Conservation (phyloP, 768 basidiomycete species). For the Coprinopsis sp. region DNA sequence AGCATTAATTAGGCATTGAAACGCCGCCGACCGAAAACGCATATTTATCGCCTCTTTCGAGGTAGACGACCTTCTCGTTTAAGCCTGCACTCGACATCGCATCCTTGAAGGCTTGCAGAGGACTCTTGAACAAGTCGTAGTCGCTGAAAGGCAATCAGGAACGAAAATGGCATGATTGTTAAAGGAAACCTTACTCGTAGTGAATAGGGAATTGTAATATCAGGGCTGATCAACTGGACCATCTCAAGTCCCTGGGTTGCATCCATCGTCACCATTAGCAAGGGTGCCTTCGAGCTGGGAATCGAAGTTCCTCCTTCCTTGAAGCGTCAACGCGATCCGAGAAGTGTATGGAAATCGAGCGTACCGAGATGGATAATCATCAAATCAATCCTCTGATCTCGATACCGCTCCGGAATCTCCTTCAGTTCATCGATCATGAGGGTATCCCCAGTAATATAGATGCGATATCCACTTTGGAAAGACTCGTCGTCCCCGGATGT, state of each 20-base stretch:
- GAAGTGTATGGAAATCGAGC: background rate
- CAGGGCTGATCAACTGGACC: slow-evolving; percentile 5
- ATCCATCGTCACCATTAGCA: slow-evolving; percentile 9
- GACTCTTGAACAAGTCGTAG: slow-evolving; percentile 9
- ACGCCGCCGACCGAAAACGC: background rate
- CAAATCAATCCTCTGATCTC: slow-evolving; percentile 8
- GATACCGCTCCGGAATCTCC: slow-evolving; percentile 8
- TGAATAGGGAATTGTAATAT: slow-evolving; percentile 8
- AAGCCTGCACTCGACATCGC: slow-evolving; percentile 4
- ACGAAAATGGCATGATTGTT: background rate
- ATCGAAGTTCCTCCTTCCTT: slow-evolving; percentile 3
- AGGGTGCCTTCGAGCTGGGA: background rate
- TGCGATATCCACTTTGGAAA: slow-evolving; percentile 6
- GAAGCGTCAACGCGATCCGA: background rate
- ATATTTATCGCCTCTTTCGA: slow-evolving; percentile 6
- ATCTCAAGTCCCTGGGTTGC: slow-evolving; percentile 4
- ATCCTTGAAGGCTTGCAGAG: slow-evolving; percentile 6
- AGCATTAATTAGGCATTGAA: no score
- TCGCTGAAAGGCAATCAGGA: background rate
- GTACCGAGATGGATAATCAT: slow-evolving; percentile 8
- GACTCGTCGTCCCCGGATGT: background rate
- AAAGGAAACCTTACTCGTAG: slow-evolving; percentile 7
- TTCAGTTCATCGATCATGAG: slow-evolving; percentile 9
- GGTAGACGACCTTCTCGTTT: slow-evolving; percentile 5
- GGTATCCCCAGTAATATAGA: slow-evolving; percentile 8